phyloP scores from a whole-genome alignment of 2,329 filamentous ascomycete species.

The Alternaria dauci region DNA sequence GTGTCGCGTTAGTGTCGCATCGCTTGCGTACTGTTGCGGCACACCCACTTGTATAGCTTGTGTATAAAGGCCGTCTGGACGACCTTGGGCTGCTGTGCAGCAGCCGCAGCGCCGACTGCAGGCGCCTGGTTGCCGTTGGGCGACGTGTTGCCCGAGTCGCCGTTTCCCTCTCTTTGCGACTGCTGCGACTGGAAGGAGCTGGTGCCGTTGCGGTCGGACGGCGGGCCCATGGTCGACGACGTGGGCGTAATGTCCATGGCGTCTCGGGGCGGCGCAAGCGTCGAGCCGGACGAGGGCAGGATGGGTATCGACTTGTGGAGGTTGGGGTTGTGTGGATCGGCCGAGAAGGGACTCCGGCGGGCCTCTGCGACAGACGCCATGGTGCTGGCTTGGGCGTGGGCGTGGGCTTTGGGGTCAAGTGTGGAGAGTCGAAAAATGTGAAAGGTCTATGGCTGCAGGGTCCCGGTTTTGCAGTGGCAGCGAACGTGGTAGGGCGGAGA shows the following conservation, averaged over 20 bases:
- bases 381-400: constrained; percentile 19
- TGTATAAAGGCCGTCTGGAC: constrained; percentile 99
- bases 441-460: constrained; percentile 16
- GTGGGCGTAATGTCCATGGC: constrained; percentile 62
- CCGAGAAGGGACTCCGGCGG: constrained; percentile 58
- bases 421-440: constrained; percentile 18
- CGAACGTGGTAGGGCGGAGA: constrained; percentile 15
- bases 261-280: constrained; percentile 57
- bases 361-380: constrained; percentile 58
- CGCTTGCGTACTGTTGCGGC: constrained; percentile 9
- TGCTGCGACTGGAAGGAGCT: constrained; percentile 16
- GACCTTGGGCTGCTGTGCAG: constrained; percentile 92
- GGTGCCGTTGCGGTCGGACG: constrained; percentile 55
- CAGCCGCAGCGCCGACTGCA: constrained; percentile 68
- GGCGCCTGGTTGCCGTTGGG: constrained; percentile 53
- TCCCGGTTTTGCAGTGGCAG: constrained; percentile 12
- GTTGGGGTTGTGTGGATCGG: constrained; percentile 51
- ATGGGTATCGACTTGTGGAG: constrained; percentile 63
- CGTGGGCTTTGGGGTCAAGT: constrained; percentile 13
- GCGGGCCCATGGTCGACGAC: constrained; percentile 58
- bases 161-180: constrained; percentile 32
- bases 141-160: constrained; percentile 43
- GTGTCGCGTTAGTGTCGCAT: constrained; percentile 43
- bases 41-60: constrained; percentile 92
- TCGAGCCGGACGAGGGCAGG: constrained; percentile 57